These are phyloP conservation scores for Pythium pyrilobum DNA, from an alignment of 352 stramenopile genomes.

Conservation along the genomic window DNA sequence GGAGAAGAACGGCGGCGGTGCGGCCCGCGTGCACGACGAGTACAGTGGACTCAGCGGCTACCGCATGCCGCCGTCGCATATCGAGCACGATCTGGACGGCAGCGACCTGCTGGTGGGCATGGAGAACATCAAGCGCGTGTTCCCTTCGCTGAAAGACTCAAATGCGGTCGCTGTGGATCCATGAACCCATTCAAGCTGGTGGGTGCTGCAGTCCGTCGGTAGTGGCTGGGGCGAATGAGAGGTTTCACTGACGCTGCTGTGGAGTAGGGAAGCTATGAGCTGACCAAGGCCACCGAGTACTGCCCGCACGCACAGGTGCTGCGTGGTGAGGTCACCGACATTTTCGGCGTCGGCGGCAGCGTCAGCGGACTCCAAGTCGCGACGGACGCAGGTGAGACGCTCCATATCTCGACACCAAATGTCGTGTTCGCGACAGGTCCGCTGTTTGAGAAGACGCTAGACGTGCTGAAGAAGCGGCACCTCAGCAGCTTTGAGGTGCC, in stretches of 20 bases:
- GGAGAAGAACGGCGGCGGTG: constrained; percentile 43
- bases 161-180: constrained; percentile 53
- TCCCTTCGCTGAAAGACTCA: constrained; percentile 56
- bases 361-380: constrained; percentile 55
- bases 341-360: constrained; percentile 38
- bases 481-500: constrained; percentile 50
- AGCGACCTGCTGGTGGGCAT: constrained; percentile 64
- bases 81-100: constrained; percentile 58
- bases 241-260: too few species aligned
- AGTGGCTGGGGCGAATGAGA: too few species aligned
- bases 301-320: constrained; percentile 51
- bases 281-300: constrained; percentile 59
- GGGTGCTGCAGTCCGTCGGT: neutral
- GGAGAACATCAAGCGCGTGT: constrained; percentile 45
- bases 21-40: constrained; percentile 41
- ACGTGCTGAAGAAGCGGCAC: constrained; percentile 44
- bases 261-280: constrained; percentile 47
- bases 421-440: constrained; percentile 70
- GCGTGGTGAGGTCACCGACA: constrained; percentile 56
- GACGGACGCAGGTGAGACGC: constrained; percentile 38
- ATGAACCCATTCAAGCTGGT: constrained; percentile 69
- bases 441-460: constrained; percentile 59
- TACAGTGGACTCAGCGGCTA: constrained; percentile 36
- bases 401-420: constrained; percentile 55
- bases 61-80: constrained; percentile 33